phyloP scores from a whole-genome alignment of 805 yeast genomes.

The Saccharomycodes ludwigii region DNA sequence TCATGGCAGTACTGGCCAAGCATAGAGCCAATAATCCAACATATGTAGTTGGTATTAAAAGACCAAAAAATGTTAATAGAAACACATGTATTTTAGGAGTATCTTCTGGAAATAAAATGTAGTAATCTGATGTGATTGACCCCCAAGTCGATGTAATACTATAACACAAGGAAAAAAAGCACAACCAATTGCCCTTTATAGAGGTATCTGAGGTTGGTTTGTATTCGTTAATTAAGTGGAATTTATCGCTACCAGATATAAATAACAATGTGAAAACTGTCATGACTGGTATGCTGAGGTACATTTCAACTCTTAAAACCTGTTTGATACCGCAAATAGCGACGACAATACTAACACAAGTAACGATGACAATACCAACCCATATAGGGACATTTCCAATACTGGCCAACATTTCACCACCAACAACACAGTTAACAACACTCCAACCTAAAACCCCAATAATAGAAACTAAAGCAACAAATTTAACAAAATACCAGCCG shows the following conservation, averaged over 20 bases:
- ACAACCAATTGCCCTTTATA: slow-evolving; percentile 53
- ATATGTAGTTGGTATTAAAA: slow-evolving; percentile 58
- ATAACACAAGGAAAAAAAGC: slow-evolving; percentile 61
- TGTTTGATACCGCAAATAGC: slow-evolving; percentile 72
- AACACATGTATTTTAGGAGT: slow-evolving; percentile 46
- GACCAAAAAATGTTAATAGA: slow-evolving; percentile 50
- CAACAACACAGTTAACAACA: slow-evolving; percentile 79
- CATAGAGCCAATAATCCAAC: slow-evolving; percentile 66
- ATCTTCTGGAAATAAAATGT: slow-evolving; percentile 65
- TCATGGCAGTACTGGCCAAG: slow-evolving; percentile 54
- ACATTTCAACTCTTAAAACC: slow-evolving; percentile 53
- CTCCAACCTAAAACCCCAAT: slow-evolving; percentile 87
- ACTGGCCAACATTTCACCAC: slow-evolving; percentile 68
- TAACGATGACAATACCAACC: slow-evolving; percentile 64
- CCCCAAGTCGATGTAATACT: slow-evolving; percentile 87
- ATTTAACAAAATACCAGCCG: slow-evolving; percentile 77
- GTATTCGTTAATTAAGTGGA: slow-evolving; percentile 19
- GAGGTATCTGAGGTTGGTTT: slow-evolving; percentile 23
- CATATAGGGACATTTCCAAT: slow-evolving; percentile 58
- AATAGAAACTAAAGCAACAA: slow-evolving; percentile 59
- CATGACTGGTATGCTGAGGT: slow-evolving; percentile 56
- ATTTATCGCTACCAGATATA: slow-evolving; percentile 42
- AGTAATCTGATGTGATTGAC: slow-evolving; percentile 74
- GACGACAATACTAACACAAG: slow-evolving; percentile 48
- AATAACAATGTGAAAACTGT: slow-evolving; percentile 58